Evolutionary conservation across 2,329 filamentous ascomycete genomes (phyloP), one percentile per base, ranked within the genome.

Genomic region (Beauveria pseudobassiana): DNA sequence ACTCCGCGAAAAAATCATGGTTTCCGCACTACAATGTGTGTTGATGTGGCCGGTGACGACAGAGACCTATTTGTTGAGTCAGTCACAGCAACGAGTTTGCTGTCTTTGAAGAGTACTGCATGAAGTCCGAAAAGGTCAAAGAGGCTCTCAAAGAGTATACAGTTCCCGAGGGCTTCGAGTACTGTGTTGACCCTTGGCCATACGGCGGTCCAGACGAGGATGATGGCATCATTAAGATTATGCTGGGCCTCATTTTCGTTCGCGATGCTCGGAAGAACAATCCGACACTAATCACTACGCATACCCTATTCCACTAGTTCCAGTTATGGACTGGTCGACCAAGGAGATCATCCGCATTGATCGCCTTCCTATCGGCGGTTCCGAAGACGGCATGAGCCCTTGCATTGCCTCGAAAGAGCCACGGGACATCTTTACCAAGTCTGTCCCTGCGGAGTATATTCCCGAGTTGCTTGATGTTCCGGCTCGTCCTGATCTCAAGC

Each of bases 121-220:
- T 77, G 14, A 68, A 73, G 5, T 81, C 79, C 0, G 71, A 76
- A 0, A 66, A 79, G 48, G 82, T 81, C 69, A 74, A 77, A 63
- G 71, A 77, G 16, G 79, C 79, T 58, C 70, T 82, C 68, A 69
- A 75, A 24, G 78, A 81, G 65, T 78, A 82, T 58, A 66, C 68
- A 4, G 68, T 82, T 14, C 79, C 80, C 5, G 73, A 78, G 30
- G 75, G 75, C 65, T 78, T 79, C 57, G 64, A 68, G 42, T 68
- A 80, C 56, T 73, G 72, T 16, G 78, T 80, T 65, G 78, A 81
- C 83, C 64, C 82, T 0, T 92, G 88, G 89, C 90, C 90, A 43
- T 92, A 91, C 64, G 79, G 79, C 7, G 76, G 76, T 2, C 70
- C 72, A 1, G 76, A 78, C 61, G 69, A 68, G 4, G 73, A 76